Evolutionary conservation across 2,329 filamentous ascomycete species (phyloP).

Genomic region (Coniosporium tulheliwenetii): DNA sequence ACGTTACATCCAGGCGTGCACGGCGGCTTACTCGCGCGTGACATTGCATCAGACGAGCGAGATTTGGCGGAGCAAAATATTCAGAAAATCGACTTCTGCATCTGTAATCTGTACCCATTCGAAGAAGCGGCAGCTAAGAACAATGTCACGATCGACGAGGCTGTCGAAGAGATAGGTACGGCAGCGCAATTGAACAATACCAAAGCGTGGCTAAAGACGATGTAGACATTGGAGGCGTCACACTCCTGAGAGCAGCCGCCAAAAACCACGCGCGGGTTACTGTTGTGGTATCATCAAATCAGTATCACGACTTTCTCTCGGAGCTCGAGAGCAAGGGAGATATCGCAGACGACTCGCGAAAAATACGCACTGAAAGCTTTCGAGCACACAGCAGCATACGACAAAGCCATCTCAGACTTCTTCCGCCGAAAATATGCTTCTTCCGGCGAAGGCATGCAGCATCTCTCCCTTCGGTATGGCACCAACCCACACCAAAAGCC

Average conservation of each 20-base stretch:
- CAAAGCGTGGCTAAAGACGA: background rate
- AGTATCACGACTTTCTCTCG: slow-evolving; percentile 79
- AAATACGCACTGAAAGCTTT: slow-evolving; percentile 93
- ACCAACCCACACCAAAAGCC: slow-evolving; percentile 98
- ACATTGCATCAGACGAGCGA: slow-evolving; percentile 91
- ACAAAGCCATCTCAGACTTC: slow-evolving; percentile 85
- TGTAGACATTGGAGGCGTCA: slow-evolving; percentile 96
- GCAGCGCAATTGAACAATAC: background rate
- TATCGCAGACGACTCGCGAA: slow-evolving; percentile 73
- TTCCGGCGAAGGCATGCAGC: slow-evolving; percentile 57
- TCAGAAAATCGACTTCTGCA: slow-evolving; percentile 24
- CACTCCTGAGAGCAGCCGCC: slow-evolving; percentile 84
- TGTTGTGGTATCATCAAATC: slow-evolving; percentile 82
- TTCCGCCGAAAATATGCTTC: slow-evolving; percentile 90
- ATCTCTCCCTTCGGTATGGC: slow-evolving; percentile 79
- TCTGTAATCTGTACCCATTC: slow-evolving; percentile 99
- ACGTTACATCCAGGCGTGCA: slow-evolving; percentile 15
- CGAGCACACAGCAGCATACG: slow-evolving; percentile 95
- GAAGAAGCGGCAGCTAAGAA: slow-evolving; percentile 95
- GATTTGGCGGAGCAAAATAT: slow-evolving; percentile 92
- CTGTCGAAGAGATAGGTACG: slow-evolving; percentile 59
- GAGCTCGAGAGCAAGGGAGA: slow-evolving; percentile 66
- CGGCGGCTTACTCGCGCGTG: slow-evolving; percentile 76
- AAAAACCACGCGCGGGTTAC: slow-evolving; percentile 97
- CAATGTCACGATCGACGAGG: slow-evolving; percentile 91